phyloP scores from a whole-genome alignment of 176 grass and related monocot genomes.

The Microstegium vimineum region DNA sequence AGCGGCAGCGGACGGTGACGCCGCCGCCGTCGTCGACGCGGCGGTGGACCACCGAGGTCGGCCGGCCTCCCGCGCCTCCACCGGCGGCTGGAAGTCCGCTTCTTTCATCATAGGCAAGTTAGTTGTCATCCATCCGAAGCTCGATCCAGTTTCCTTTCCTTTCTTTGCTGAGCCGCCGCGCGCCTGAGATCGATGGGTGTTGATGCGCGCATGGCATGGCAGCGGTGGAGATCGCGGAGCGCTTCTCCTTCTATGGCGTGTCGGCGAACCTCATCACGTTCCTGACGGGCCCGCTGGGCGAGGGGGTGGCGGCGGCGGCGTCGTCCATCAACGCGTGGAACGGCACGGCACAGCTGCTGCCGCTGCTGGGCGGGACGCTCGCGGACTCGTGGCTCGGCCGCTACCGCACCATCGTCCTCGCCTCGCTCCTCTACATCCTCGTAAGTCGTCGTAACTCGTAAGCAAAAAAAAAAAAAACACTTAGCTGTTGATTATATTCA shows the following conservation, averaged over 20 bases:
- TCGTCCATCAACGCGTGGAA: constrained; percentile 44
- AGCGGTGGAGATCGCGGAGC: constrained; percentile 57
- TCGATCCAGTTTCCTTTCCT: not conserved
- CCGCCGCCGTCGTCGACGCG: not conserved
- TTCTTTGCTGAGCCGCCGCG: too few species aligned
- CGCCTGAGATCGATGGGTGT: not conserved
- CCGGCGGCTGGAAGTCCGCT: constrained; percentile 46
- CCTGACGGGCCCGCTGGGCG: constrained; percentile 50
- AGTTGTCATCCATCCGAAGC: not conserved
- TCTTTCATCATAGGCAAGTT: constrained; percentile 56
- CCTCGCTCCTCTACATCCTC: constrained; percentile 18
- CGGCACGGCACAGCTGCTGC: constrained; percentile 44
- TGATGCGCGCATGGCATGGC: not conserved
- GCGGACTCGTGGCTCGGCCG: constrained; percentile 45
- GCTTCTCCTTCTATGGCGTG: constrained; percentile 43
- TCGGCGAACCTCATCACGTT: constrained; percentile 50
- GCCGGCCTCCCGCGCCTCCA: constrained; percentile 30
- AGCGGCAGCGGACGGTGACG: not conserved
- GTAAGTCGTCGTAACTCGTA: too few species aligned
- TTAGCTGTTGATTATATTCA: not conserved
- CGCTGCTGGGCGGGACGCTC: constrained; percentile 44
- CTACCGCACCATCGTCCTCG: constrained; percentile 37
- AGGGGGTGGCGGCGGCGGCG: constrained; percentile 38
- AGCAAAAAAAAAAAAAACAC: too few species aligned
- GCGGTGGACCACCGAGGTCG: constrained; percentile 51